phyloP scores from a whole-genome alignment of 1,284 basidiomycete genomes.

The Stereum hirsutum region DNA sequence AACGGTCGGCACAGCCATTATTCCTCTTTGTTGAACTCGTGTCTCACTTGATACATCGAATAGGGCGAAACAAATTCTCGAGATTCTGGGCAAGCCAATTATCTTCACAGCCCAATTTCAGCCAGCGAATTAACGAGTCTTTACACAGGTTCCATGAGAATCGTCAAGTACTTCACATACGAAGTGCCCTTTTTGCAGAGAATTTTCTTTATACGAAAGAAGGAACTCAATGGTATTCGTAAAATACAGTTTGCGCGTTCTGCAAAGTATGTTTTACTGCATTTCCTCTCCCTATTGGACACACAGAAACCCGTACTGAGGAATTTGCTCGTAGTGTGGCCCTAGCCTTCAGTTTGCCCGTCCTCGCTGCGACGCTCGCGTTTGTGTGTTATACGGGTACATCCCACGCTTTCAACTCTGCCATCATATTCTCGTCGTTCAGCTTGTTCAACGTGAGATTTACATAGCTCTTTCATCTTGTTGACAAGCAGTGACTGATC shows the following conservation, averaged over 20 bases:
- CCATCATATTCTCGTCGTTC: conserved; percentile 63
- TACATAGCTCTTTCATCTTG: conserved; percentile 41
- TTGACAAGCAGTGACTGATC: conserved; percentile 64
- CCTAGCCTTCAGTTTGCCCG: conserved; percentile 46
- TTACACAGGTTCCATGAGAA: conserved; percentile 65
- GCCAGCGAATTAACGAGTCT: too few species aligned
- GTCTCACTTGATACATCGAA: too few species aligned
- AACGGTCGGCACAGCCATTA: too few species aligned
- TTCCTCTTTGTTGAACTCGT: too few species aligned
- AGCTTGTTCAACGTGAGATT: conserved; percentile 50
- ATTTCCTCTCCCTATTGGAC: too few species aligned
- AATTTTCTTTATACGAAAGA: conserved; percentile 40
- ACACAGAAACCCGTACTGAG: neutral
- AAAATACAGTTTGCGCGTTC: conserved; percentile 54
- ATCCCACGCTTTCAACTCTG: conserved; percentile 45
- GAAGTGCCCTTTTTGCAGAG: conserved; percentile 66
- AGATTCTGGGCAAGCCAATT: conserved; percentile 46
- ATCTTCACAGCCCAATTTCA: too few species aligned
- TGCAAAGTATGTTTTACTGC: conserved; percentile 40
- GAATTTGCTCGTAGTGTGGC: conserved; percentile 33
- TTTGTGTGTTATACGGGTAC: conserved; percentile 66
- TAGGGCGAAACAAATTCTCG: conserved; percentile 75
- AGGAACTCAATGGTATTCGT: conserved; percentile 47
- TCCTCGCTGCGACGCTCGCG: conserved; percentile 65
- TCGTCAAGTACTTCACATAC: conserved; percentile 89